These are phyloP conservation scores for Eutrema salsugineum DNA, from an alignment of 441 rosid species.

Conservation along the genomic window DNA sequence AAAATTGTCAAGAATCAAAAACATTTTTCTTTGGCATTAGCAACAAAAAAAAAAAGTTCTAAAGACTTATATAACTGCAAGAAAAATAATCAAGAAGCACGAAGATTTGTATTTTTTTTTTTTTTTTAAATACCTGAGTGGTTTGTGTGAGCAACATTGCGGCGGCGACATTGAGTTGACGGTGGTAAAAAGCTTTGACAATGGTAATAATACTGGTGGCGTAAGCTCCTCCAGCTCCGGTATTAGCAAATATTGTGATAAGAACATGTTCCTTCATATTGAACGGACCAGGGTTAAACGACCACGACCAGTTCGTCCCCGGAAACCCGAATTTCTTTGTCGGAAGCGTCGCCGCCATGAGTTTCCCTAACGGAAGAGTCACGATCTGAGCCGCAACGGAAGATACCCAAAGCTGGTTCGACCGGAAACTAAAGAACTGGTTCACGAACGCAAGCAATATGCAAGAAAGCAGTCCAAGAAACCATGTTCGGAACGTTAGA, in stretches of 20 bases:
- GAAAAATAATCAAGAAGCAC: not conserved
- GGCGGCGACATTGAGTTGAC: slow-evolving; percentile 41
- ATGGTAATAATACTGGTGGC: slow-evolving; percentile 54
- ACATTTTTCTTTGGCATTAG: not conserved
- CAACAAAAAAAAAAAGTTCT: not conserved
- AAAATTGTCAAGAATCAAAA: not conserved
- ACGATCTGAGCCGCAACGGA: slow-evolving; percentile 65
- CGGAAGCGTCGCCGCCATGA: slow-evolving; percentile 75
- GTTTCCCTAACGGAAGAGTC: slow-evolving; percentile 60
- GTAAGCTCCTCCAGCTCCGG: slow-evolving; percentile 58
- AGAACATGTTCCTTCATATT: slow-evolving; percentile 68
- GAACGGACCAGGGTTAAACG: slow-evolving; percentile 78
- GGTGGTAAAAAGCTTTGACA: slow-evolving; percentile 61
- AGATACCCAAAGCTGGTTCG: slow-evolving; percentile 46
- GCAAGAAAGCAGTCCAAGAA: slow-evolving; percentile 57
- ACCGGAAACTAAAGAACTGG: slow-evolving; percentile 65
- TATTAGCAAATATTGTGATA: slow-evolving; percentile 67
- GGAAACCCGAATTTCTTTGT: slow-evolving; percentile 36
- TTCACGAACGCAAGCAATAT: slow-evolving; percentile 52
- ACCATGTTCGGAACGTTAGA: slow-evolving; percentile 76
- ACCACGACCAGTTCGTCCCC: slow-evolving; percentile 48
- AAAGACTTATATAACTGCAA: not conserved
- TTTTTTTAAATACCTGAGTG: slow-evolving; percentile 49
- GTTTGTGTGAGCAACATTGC: slow-evolving; percentile 74
- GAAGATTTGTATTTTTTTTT: not conserved